These are phyloP conservation scores for Aspergillus campestris DNA, from an alignment of 495 filamentous ascomycete species.

Conservation along the genomic window DNA sequence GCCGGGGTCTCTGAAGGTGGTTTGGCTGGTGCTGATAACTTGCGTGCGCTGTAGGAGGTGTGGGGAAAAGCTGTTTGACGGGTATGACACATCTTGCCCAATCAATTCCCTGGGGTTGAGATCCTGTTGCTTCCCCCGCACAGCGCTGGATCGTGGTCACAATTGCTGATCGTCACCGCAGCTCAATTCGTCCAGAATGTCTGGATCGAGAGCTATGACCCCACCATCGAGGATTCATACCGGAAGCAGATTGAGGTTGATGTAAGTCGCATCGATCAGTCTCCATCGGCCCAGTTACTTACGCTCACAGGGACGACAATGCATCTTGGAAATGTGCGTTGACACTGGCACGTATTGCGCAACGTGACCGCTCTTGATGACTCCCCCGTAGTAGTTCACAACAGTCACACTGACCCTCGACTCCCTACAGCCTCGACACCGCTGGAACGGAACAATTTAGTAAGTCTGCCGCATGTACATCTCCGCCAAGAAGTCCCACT, in stretches of 20 bases:
- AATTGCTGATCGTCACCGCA: conserved; percentile 25
- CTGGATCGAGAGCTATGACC: conserved; percentile 99
- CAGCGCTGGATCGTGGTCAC: neutral
- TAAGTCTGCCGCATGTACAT: conserved; percentile 38
- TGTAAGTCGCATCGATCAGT: conserved; percentile 47
- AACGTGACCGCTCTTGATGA: too few species aligned
- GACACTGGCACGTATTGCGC: neutral
- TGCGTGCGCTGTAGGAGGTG: conserved; percentile 59
- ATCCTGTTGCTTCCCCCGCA: conserved; percentile 8
- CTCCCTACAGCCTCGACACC: conserved; percentile 67
- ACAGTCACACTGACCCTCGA: neutral
- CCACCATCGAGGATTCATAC: conserved; percentile 97
- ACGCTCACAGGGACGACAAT: conserved; percentile 72
- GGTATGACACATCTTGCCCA: conserved; percentile 45
- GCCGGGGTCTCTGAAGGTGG: conserved; percentile 2
- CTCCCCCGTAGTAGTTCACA: too few species aligned
- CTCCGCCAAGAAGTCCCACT: conserved; percentile 9
- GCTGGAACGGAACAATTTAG: conserved; percentile 98
- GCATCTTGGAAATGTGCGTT: conserved; percentile 88
- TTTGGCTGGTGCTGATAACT: conserved; percentile 5
- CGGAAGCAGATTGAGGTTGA: conserved; percentile 90
- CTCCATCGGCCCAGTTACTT: conserved; percentile 9
- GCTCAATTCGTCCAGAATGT: conserved; percentile 99
- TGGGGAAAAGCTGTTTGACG: conserved; percentile 96
- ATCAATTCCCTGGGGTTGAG: neutral